Evolutionary conservation across 257 asterid species (phyloP).

Genomic region (Solanum pinnatisectum): DNA sequence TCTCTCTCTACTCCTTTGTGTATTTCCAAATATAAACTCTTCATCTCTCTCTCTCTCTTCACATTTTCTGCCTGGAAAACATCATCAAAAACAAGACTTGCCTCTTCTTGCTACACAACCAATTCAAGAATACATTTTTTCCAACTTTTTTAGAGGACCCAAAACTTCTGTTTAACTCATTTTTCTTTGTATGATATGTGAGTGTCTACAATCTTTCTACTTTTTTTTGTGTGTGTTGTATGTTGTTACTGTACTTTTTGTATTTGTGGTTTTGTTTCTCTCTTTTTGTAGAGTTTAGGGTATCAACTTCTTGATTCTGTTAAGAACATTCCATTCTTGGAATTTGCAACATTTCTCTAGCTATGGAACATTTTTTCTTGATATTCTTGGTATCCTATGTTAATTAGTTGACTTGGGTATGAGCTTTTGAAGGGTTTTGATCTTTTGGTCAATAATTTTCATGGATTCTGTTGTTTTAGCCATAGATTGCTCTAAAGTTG

Average conservation of each 20-base stretch:
- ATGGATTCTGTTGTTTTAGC: not conserved
- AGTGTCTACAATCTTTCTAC: not conserved
- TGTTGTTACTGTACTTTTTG: not conserved
- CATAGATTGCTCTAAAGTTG: not conserved
- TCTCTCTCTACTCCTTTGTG: not conserved
- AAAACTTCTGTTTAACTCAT: not conserved
- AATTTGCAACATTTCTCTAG: not conserved
- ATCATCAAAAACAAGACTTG: not conserved
- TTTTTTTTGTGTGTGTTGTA: not conserved
- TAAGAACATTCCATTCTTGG: not conserved
- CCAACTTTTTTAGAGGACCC: not conserved
- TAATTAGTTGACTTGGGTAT: not conserved
- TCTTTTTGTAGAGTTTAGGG: not conserved
- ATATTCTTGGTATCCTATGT: not conserved
- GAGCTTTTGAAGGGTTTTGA: not conserved
- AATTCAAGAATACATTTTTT: not conserved
- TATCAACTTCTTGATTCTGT: not conserved
- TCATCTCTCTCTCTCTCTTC: not conserved
- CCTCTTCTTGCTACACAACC: not conserved
- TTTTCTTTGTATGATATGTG: not conserved
- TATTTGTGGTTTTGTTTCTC: not conserved
- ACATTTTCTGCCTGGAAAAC: conserved; percentile 1
- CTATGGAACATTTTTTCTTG: not conserved
- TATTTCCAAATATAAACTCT: not conserved
- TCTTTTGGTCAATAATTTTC: not conserved